These are phyloP conservation scores for Fusarium marasasianum DNA, from an alignment of 2,329 filamentous ascomycete genomes.

Conservation along the genomic window DNA sequence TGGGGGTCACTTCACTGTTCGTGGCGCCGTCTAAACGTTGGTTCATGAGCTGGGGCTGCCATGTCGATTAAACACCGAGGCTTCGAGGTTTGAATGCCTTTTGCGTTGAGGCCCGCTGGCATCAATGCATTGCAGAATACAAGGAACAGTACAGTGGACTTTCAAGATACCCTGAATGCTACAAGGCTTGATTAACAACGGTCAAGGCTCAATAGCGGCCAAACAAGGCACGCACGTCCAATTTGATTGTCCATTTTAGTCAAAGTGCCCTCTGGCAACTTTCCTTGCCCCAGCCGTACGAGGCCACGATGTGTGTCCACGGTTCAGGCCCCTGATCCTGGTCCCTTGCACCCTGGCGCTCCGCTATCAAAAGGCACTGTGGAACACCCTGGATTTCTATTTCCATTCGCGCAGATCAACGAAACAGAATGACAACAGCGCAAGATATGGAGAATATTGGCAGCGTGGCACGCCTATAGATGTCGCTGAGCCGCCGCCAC, in stretches of 20 bases:
- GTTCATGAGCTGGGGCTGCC: constrained; percentile 7
- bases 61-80: constrained; percentile 9
- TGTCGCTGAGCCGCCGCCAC: constrained; percentile 34
- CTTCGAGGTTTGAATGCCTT: constrained; percentile 14
- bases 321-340: constrained; percentile 19
- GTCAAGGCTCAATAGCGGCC: neutral
- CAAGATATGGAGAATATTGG: constrained; percentile 26
- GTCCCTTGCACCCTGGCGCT: constrained; percentile 20
- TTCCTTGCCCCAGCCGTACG: constrained; percentile 29
- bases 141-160: neutral
- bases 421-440: constrained; percentile 22
- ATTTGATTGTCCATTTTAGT: constrained; percentile 16
- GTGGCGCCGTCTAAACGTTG: constrained; percentile 7
- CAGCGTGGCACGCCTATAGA: constrained; percentile 27
- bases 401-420: constrained; percentile 11
- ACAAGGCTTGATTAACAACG: neutral
- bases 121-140: constrained; percentile 12
- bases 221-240: constrained; percentile 18
- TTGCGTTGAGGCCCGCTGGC: constrained; percentile 22
- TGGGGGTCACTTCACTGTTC: constrained; percentile 11
- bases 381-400: constrained; percentile 14
- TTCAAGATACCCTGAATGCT: neutral
- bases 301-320: constrained; percentile 27
- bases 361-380: constrained; percentile 10
- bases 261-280: constrained; percentile 29